phyloP scores from a whole-genome alignment of 495 filamentous ascomycete genomes.

The Penicillium atrosanguineum region DNA sequence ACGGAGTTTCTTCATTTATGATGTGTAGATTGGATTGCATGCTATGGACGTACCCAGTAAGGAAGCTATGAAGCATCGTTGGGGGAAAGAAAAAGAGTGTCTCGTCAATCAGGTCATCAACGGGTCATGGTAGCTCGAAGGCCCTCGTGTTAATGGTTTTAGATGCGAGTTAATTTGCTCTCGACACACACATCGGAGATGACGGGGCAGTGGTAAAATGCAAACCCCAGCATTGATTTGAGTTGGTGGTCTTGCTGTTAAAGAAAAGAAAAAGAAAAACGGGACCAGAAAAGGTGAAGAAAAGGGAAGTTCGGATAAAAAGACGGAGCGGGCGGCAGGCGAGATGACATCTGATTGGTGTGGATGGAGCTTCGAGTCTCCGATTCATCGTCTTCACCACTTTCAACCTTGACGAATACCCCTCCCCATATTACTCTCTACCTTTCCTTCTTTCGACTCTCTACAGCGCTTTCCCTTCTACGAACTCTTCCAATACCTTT shows the following conservation, averaged over 20 bases:
- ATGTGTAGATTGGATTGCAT: slow-evolving; percentile 2
- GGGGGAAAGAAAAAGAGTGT: slow-evolving; percentile 46
- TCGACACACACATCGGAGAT: slow-evolving; percentile 88
- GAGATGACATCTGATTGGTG: slow-evolving; percentile 32
- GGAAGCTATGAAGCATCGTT: slow-evolving; percentile 6
- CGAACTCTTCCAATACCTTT: background rate
- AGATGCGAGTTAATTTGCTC: slow-evolving; percentile 70
- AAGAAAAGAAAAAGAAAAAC: slow-evolving; percentile 35
- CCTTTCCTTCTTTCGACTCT: slow-evolving; percentile 1
- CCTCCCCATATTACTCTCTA: slow-evolving; percentile 10
- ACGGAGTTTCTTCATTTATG: slow-evolving; percentile 55
- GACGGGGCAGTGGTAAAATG: slow-evolving; percentile 65
- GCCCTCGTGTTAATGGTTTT: slow-evolving; percentile 99
- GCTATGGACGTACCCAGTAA: slow-evolving; percentile 24
- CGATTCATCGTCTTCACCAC: slow-evolving; percentile 13
- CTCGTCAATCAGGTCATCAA: slow-evolving; percentile 94
- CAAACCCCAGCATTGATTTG: slow-evolving; percentile 81
- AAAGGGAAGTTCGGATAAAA: slow-evolving; percentile 19
- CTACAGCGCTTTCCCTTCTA: background rate
- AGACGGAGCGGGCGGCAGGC: slow-evolving; percentile 30
- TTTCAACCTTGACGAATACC: background rate
- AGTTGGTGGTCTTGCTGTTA: slow-evolving; percentile 79
- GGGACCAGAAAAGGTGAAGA: slow-evolving; percentile 20
- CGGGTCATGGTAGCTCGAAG: slow-evolving; percentile 84
- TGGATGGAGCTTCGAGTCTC: slow-evolving; percentile 29